phyloP scores from a whole-genome alignment of 371 early-diverging fungal species.

The Circinella minor region DNA sequence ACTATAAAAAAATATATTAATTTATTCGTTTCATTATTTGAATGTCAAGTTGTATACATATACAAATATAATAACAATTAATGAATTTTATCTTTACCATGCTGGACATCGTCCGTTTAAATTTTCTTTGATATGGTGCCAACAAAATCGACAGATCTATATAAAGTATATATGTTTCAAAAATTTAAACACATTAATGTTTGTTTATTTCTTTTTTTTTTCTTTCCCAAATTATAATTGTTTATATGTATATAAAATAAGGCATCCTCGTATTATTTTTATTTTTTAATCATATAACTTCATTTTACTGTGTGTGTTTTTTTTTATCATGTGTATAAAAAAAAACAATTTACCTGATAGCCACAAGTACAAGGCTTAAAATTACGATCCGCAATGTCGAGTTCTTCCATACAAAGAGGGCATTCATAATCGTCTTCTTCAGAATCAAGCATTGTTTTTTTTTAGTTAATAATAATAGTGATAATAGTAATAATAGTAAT shows the following conservation, averaged over 20 bases:
- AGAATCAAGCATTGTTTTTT: constrained; percentile 34
- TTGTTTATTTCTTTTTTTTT: not conserved
- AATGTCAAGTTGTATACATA: no score
- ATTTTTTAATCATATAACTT: no score
- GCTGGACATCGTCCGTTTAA: constrained; percentile 94
- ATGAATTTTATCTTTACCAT: constrained; percentile 49
- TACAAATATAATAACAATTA: no score
- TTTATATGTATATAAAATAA: no score
- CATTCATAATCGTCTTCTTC: constrained; percentile 92
- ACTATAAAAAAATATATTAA: constrained; percentile 34
- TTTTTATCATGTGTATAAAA: not conserved
- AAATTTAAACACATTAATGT: not conserved
- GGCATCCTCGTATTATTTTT: no score
- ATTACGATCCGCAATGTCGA: constrained; percentile 91
- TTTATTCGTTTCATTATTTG: no score
- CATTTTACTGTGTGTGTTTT: not conserved
- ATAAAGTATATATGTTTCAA: not conserved
- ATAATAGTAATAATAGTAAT: no score
- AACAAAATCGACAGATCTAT: constrained; percentile 98
- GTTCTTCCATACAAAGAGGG: constrained; percentile 97
- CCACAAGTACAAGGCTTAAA: constrained; percentile 97
- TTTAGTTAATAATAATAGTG: no score
- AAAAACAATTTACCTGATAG: constrained; percentile 78
- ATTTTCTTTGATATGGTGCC: constrained; percentile 95
- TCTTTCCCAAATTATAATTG: no score